A percentile compares a stretch with the other conserved stretches of the same genome.
These are phyloP conservation scores for Mycena haematopus DNA, from an alignment of 768 basidiomycete genomes.

Conservation along the genomic window DNA sequence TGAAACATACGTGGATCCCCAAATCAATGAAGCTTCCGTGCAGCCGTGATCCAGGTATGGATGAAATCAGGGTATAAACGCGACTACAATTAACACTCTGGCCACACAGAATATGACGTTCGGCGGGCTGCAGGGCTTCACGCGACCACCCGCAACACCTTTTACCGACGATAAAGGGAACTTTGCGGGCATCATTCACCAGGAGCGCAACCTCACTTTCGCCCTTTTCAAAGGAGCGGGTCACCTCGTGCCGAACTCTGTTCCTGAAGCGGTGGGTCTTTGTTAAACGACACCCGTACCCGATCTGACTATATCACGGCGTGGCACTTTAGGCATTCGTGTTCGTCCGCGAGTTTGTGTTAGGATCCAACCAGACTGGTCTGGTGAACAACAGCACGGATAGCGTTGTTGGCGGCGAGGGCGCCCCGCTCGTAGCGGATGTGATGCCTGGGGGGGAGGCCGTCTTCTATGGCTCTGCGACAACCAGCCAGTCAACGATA, in stretches of 20 bases:
- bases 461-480: conserved; percentile 43
- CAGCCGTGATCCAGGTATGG: conserved; percentile 46
- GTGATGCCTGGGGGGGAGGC: conserved; percentile 46
- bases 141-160: conserved; percentile 51
- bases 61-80: background rate
- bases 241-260: conserved; percentile 28
- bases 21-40: background rate
- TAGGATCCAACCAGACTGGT: conserved; percentile 55
- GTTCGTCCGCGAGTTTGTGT: conserved; percentile 55
- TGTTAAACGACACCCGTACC: background rate
- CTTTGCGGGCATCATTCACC: conserved; percentile 56
- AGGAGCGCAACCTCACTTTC: conserved; percentile 54
- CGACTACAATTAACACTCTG: background rate
- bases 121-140: conserved; percentile 61
- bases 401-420: conserved; percentile 53
- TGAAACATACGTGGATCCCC: background rate
- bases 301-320: background rate
- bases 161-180: conserved; percentile 53
- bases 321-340: conserved; percentile 44
- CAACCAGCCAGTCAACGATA: conserved; percentile 43
- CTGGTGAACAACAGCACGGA: conserved; percentile 40
- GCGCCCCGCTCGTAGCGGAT: conserved; percentile 41
- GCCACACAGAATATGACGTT: conserved; percentile 57
- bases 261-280: conserved; percentile 27
- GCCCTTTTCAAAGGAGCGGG: conserved; percentile 26